phyloP scores from a whole-genome alignment of 805 yeast species.

The Pichia occidentalis region DNA sequence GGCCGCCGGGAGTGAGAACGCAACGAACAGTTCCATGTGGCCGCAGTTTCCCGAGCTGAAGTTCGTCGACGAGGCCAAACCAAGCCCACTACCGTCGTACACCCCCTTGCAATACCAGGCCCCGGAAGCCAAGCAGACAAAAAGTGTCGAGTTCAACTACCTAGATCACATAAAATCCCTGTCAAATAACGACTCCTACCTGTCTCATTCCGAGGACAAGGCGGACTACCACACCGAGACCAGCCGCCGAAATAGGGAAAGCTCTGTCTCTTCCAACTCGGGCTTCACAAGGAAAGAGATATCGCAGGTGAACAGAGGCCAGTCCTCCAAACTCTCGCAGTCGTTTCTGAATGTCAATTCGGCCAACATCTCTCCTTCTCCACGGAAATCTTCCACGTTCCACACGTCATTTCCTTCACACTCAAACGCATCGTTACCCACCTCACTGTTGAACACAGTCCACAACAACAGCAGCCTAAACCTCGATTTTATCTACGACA shows the following conservation, averaged over 20 bases:
- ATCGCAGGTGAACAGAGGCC: conserved; percentile 20
- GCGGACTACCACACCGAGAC: not conserved
- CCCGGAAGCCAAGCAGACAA: no score
- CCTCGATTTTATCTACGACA: conserved; percentile 5
- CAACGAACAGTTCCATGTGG: conserved; percentile 25
- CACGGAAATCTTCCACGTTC: not conserved
- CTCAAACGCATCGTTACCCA: not conserved
- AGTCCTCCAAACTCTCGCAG: conserved; percentile 26
- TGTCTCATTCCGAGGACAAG: conserved; percentile 3
- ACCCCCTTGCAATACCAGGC: no score
- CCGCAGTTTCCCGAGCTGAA: conserved; percentile 31
- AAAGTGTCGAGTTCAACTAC: conserved; percentile 11
- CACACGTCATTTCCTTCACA: not conserved
- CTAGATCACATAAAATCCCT: conserved; percentile 17
- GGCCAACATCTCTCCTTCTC: conserved; percentile 8
- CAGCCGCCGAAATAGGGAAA: no score
- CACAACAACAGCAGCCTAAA: not conserved
- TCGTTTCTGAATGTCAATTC: conserved; percentile 20
- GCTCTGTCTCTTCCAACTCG: no score
- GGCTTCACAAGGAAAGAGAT: conserved; percentile 22
- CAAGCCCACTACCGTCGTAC: conserved; percentile 4
- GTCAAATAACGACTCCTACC: conserved; percentile 13
- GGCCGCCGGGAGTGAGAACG: not conserved
- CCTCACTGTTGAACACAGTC: conserved; percentile 1
- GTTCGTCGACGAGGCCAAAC: conserved; percentile 10